Base-by-base conservation (phyloP, 1,139 yeast genomes). In the Geotrichum europaeum region DNA sequence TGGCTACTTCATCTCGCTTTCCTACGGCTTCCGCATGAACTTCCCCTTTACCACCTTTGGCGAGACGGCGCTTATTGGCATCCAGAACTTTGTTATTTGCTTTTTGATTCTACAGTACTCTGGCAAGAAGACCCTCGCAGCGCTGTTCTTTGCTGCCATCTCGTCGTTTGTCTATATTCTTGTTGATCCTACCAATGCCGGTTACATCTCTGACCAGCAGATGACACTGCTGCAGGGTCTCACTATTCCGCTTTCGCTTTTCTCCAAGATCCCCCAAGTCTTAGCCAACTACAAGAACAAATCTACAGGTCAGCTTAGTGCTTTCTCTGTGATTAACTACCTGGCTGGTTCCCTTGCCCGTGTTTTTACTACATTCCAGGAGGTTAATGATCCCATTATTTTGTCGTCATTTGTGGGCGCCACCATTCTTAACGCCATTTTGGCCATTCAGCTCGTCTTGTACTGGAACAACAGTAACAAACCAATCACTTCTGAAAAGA, bases 201-300 rank as follows among this genome's bases (percentile, higher is more conserved):
- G 63, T 34, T 50, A 68, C 12, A 62, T 75, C 4, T 58, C 66
- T 20, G 64, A 68, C 60, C 63, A 63, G 25, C 61, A 65, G 32
- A 68, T 78, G 49, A 52, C 72, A 20, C 63, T 72, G 1, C 75
- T 84, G 62, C 84, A 84, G 65, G 75, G 80, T 20, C 70, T 80
- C 61, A 79, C 81, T 53, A 81, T 84, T 58, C 89, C 89, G 10
- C 70, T 84, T 53, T 75, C 81, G 9, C 75, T 84, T 22, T 68
- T 78, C 22, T 78, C 85, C 55, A 84, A 83, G 68, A 64, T 84
- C 43, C 87, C 87, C 1, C 89, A 84, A 68, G 82, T 84, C 60
- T 67, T 70, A 53, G 72, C 77, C 54, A 84, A 84, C 67, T 74
- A 76, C 66, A 73, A 71, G 56, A 78, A 79, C 67, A 76, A 78